Base-by-base conservation (phyloP, 2,329 filamentous ascomycete species). In the Pseudogymnoascus verrucosus region DNA sequence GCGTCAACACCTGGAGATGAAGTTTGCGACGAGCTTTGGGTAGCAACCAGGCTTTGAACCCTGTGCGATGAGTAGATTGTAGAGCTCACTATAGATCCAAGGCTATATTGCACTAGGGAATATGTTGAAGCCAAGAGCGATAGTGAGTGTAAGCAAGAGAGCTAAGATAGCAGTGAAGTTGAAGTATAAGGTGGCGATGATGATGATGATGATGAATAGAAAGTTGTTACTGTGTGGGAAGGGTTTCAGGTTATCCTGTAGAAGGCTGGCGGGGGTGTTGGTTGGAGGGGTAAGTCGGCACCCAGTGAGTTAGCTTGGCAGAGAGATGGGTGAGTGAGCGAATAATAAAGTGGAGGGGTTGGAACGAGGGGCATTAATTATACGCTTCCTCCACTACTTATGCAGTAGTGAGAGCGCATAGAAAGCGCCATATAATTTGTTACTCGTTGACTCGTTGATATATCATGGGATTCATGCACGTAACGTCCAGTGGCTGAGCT, bases 301-400 rank as follows among this genome's bases (percentile, higher is more conserved):
- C 23, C 26, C 26, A 54, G 47, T 31, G 47, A 54, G 47, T 54
- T 54, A 28, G 47, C 47, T 54, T 54, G 47, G 47, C 47, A 54
- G 47, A 28, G 47, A n/a, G 47, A 21, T n/a, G 23, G 14, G 28
- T 7, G 28, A 31, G 28, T 51, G 44, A 54, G 47, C 47, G 47
- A 54, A 54, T 54, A 54, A 31, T 54, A 54, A 54, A 54, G 47
- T 54, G 47, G 47, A 54, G 47, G 47, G 47, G 47, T 54, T 54
- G 47, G 47, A 54, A 26, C 47, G 47, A 54, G 47, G 44, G 47
- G 26, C 47, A 54, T 16, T 31, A 54, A 54, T 54, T 54, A 54
- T 54, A 54, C 47, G 47, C 47, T 54, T 10, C 47, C 6, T 31
- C 14, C 23, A 54, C 47, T 31, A 16, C 47, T 54, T 54, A 54